Evolutionary conservation across 2,329 filamentous ascomycete genomes (phyloP).

Genomic region (Remersonia thermophila): DNA sequence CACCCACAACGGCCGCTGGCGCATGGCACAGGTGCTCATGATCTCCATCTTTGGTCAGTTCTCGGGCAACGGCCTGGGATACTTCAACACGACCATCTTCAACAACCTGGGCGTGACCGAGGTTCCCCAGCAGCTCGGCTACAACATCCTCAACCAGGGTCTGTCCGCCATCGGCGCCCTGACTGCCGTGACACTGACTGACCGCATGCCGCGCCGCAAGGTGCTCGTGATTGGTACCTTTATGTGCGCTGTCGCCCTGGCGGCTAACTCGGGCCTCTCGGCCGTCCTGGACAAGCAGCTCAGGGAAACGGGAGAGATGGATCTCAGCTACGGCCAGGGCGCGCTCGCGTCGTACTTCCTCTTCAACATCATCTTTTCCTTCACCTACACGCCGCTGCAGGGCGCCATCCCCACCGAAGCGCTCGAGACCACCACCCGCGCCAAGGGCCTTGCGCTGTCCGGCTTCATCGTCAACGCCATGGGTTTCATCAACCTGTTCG

Average conservation of each 20-base stretch:
- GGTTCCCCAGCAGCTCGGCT: constrained; percentile 29
- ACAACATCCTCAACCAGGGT: constrained; percentile 35
- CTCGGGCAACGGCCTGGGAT: constrained; percentile 37
- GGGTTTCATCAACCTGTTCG: constrained; percentile 37
- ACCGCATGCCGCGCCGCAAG: constrained; percentile 34
- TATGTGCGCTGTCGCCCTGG: constrained; percentile 29
- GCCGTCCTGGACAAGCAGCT: constrained; percentile 22
- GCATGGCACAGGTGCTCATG: constrained; percentile 36
- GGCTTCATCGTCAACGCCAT: constrained; percentile 33
- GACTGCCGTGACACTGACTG: constrained; percentile 30
- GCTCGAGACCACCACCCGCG: constrained; percentile 35
- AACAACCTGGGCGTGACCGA: constrained; percentile 26
- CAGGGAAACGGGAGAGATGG: constrained; percentile 20
- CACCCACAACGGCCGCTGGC: constrained; percentile 34
- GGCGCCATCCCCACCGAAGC: constrained; percentile 35
- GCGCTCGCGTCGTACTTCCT: constrained; percentile 36
- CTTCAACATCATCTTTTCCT: constrained; percentile 37
- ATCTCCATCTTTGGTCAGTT: constrained; percentile 40
- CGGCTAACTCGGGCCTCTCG: constrained; percentile 34
- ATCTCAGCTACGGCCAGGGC: constrained; percentile 27
- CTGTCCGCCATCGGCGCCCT: constrained; percentile 34
- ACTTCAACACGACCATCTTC: constrained; percentile 39
- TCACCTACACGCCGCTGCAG: constrained; percentile 38
- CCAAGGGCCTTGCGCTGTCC: constrained; percentile 34
- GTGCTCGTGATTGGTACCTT: constrained; percentile 34